phyloP scores from a whole-genome alignment of 306 rosid genomes.

The Cotoneaster glaucophyllus region DNA sequence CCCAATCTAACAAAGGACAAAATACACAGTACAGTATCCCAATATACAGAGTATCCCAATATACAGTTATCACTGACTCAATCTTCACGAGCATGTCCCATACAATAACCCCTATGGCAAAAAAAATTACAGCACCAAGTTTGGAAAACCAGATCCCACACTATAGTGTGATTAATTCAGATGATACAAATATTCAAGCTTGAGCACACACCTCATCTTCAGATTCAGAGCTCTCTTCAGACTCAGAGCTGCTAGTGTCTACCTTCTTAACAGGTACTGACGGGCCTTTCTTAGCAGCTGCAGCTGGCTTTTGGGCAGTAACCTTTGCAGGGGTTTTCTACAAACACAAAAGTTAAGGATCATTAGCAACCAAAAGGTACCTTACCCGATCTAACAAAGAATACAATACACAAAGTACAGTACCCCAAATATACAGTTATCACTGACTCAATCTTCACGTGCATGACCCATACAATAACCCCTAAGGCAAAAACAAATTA shows the following conservation, averaged over 20 bases:
- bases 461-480: background rate
- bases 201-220: conserved; percentile 9
- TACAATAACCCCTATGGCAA: background rate
- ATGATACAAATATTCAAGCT: background rate
- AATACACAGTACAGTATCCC: background rate
- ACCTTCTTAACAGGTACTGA: conserved; percentile 5
- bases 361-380: background rate
- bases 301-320: background rate
- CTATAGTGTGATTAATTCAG: background rate
- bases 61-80: background rate
- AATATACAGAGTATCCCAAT: background rate
- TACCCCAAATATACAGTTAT: background rate
- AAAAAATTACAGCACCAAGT: background rate
- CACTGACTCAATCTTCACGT: background rate
- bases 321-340: conserved; percentile 12
- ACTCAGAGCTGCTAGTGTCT: conserved; percentile 11
- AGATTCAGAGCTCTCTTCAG: conserved; percentile 26
- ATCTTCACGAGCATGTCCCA: background rate
- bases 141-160: background rate
- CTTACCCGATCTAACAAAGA: background rate
- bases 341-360: background rate
- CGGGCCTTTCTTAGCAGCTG: background rate
- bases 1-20: background rate
- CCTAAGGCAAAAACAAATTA: background rate
- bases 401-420: background rate